Conservation (phyloP, 768 basidiomycete genomes). For the Leccinum barrowsii region DNA sequence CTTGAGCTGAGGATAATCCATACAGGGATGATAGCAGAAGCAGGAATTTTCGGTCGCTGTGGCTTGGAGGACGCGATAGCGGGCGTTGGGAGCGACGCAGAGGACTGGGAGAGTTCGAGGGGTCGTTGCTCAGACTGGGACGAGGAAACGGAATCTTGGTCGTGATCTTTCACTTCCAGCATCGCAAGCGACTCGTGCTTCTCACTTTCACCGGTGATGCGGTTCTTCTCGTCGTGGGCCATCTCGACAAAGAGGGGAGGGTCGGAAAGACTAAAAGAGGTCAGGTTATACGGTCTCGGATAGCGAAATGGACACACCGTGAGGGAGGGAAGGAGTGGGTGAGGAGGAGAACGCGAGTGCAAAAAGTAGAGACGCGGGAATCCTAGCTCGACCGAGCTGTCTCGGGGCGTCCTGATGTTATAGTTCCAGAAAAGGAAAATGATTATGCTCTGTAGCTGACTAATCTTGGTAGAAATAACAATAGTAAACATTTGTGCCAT, state of each 20-base stretch:
- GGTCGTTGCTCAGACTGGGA: neutral
- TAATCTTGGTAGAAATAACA: neutral
- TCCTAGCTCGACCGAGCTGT: neutral
- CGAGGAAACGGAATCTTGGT: constrained; percentile 6
- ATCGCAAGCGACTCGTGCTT: constrained; percentile 17
- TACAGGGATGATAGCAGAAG: constrained; percentile 75
- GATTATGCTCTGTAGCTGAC: neutral
- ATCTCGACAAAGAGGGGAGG: constrained; percentile 6
- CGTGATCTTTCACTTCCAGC: constrained; percentile 20
- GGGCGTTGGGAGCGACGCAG: constrained; percentile 52
- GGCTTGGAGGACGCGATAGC: constrained; percentile 41
- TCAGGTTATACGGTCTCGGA: neutral
- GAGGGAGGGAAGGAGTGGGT: neutral
- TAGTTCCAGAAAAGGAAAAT: neutral
- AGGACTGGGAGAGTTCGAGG: constrained; percentile 5
- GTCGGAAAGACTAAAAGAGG: neutral
- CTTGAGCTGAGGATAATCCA: constrained; percentile 89
- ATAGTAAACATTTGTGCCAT: neutral
- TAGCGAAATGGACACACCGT: constrained; percentile 2
- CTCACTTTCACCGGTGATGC: constrained; percentile 6
- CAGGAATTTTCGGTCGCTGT: constrained; percentile 53
- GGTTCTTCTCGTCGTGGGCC: constrained; percentile 26
- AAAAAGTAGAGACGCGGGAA: neutral
- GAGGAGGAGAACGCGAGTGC: neutral
- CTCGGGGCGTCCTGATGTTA: neutral